Evolutionary conservation across 345 rosid genomes (phyloP).

Genomic region (Lenwebbia sp.): DNA sequence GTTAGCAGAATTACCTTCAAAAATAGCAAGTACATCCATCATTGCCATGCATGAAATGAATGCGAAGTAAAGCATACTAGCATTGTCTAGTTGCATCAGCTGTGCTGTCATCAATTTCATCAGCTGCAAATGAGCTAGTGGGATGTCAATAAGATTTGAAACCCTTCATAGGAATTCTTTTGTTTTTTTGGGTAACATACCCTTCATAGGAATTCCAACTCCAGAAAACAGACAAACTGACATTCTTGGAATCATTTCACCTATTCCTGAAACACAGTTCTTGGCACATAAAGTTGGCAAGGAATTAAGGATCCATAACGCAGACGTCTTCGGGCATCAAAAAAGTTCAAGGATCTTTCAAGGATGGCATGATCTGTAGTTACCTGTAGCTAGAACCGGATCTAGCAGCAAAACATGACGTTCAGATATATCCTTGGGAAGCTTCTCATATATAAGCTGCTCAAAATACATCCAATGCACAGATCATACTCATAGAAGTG

Average conservation of each 20-base stretch:
- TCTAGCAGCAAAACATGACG: conserved; percentile 96
- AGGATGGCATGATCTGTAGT: background rate
- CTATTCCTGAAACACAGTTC: background rate
- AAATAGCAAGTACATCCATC: background rate
- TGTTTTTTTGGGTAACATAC: too few relatives aligned
- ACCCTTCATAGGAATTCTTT: background rate
- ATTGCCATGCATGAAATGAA: background rate
- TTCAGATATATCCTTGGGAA: conserved; percentile 89
- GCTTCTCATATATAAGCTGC: conserved; percentile 98
- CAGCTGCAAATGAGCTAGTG: background rate
- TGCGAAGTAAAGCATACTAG: background rate
- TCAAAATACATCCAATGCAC: background rate
- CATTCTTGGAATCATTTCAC: background rate
- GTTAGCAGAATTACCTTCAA: conserved; percentile 87
- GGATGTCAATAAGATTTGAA: background rate
- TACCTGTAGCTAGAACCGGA: conserved; percentile 95
- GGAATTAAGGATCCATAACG: background rate
- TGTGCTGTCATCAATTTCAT: background rate
- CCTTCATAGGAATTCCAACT: background rate
- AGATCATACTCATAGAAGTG: background rate
- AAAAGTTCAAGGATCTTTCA: background rate
- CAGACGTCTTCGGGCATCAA: background rate
- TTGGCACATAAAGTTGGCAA: background rate
- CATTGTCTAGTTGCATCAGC: background rate
- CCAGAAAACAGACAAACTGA: background rate